A percentile compares a stretch with the other conserved stretches of the same genome.
These are phyloP conservation scores for Nemania sp. DNA, from an alignment of 2,329 filamentous ascomycete genomes.

Conservation along the genomic window DNA sequence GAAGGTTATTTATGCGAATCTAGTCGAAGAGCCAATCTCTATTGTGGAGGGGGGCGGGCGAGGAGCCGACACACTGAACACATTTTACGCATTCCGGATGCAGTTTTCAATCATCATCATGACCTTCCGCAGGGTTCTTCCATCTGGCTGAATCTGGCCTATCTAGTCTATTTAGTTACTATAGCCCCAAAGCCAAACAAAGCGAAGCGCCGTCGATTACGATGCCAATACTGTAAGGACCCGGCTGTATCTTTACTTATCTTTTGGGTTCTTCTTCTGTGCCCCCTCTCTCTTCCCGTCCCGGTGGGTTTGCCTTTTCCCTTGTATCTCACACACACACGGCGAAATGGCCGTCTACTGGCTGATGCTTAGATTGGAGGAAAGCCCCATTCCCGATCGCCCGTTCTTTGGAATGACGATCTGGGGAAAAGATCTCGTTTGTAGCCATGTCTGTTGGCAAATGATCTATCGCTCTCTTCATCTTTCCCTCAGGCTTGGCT, in stretches of 20 bases:
- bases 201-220: constrained; percentile 24
- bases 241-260: background rate
- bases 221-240: constrained; percentile 18
- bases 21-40: background rate
- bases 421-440: background rate
- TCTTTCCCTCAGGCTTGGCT: too few relatives aligned
- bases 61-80: too few relatives aligned
- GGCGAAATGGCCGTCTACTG: background rate
- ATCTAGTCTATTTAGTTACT: constrained; percentile 13
- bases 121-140: constrained; percentile 23
- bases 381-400: constrained; percentile 12
- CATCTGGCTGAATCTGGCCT: constrained; percentile 9
- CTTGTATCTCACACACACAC: constrained; percentile 5
- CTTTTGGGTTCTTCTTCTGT: constrained; percentile 16
- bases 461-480: background rate
- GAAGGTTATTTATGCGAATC: constrained; percentile 12
- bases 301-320: constrained; percentile 10
- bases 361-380: constrained; percentile 4
- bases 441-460: too few relatives aligned
- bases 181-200: constrained; percentile 23
- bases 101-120: constrained; percentile 28
- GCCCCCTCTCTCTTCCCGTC: constrained; percentile 3
- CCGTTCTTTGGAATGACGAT: constrained; percentile 7
- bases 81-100: constrained; percentile 25
- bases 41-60: background rate